These are phyloP conservation scores for Schizothecium vesticola DNA, from an alignment of 495 filamentous ascomycete species.

Conservation along the genomic window DNA sequence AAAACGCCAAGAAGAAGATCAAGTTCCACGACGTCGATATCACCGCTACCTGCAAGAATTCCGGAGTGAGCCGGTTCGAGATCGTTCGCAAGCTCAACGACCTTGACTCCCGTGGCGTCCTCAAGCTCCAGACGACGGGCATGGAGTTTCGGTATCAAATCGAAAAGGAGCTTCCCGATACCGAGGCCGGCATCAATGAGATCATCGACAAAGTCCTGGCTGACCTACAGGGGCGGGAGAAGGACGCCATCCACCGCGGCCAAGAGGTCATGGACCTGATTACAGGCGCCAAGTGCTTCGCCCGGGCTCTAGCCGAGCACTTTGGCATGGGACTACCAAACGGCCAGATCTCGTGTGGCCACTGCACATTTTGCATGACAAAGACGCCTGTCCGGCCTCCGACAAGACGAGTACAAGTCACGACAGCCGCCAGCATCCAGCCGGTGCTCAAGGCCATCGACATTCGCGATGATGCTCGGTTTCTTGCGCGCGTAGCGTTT, in stretches of 20 bases:
- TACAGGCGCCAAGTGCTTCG: constrained; percentile 44
- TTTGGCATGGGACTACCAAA: constrained; percentile 49
- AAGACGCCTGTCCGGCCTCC: constrained; percentile 32
- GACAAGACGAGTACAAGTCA: constrained; percentile 14
- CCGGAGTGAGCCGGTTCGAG: constrained; percentile 32
- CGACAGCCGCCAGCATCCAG: constrained; percentile 34
- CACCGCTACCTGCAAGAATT: constrained; percentile 20
- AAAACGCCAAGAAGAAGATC: constrained; percentile 22
- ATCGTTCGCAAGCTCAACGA: constrained; percentile 47
- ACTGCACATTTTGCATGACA: constrained; percentile 50
- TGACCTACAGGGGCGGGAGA: constrained; percentile 45
- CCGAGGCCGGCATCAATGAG: constrained; percentile 28
- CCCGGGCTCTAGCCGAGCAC: constrained; percentile 43
- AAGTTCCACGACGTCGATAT: constrained; percentile 42
- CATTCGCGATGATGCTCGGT: constrained; percentile 49
- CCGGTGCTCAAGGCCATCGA: constrained; percentile 34
- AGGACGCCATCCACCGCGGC: constrained; percentile 42
- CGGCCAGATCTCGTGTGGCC: constrained; percentile 39
- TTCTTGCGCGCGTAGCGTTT: constrained; percentile 52
- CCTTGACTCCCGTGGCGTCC: constrained; percentile 36
- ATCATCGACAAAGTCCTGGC: constrained; percentile 41
- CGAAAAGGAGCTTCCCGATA: constrained; percentile 39
- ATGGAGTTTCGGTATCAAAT: constrained; percentile 48
- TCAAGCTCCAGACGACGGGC: constrained; percentile 44
- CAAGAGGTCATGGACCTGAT: constrained; percentile 46